A percentile compares a stretch with the other conserved stretches of the same genome.
Conservation (phyloP, 2,329 filamentous ascomycete genomes). For the Neopestalotiopsis sp. region DNA sequence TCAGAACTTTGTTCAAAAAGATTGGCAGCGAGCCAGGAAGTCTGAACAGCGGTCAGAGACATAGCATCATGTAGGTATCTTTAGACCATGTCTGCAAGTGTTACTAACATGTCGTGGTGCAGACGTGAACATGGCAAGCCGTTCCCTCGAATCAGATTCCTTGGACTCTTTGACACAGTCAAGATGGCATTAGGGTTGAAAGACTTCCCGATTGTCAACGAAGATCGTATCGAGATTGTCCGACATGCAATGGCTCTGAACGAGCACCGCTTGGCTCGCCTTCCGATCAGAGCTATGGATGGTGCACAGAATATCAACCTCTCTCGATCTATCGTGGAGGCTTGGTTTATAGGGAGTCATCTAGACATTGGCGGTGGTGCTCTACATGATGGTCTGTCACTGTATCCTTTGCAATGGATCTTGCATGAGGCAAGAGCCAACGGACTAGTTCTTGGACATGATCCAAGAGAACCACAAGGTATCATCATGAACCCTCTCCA, state of each 20-base stretch:
- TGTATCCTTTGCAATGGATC: conserved; percentile 6
- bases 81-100: neutral
- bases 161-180: neutral
- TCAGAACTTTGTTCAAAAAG: neutral
- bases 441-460: conserved; percentile 1
- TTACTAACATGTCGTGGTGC: neutral
- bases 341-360: conserved; percentile 2
- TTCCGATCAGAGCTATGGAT: neutral
- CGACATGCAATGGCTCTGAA: conserved; percentile 2
- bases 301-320: neutral
- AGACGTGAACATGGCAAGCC: neutral
- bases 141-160: neutral
- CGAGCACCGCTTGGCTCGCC: neutral
- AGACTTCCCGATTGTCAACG: neutral
- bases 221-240: neutral
- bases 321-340: neutral
- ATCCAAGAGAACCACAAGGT: neutral
- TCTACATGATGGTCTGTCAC: neutral
- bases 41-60: neutral
- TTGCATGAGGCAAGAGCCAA: neutral
- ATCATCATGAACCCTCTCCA: neutral
- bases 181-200: neutral
- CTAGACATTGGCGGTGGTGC: neutral
- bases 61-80: neutral
- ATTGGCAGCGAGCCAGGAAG: neutral